phyloP scores from a whole-genome alignment of 164 flowering plant species.

The Vitis vinifera region DNA sequence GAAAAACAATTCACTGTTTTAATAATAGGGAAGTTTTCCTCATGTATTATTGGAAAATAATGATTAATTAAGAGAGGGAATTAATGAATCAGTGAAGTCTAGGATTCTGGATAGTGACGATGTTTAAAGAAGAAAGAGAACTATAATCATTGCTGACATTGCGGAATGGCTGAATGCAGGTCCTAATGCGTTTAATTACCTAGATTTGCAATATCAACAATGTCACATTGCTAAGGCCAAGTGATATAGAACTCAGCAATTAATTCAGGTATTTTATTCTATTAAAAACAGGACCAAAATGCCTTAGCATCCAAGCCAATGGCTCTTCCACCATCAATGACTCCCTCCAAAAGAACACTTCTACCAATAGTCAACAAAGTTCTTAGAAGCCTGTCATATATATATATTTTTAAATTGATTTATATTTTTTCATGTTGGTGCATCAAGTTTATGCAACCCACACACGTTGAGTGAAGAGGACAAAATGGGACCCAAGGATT shows the following conservation, averaged over 20 bases:
- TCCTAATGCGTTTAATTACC: not conserved
- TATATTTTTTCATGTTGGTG: too few species aligned
- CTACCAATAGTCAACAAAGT: not conserved
- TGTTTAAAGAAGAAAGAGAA: not conserved
- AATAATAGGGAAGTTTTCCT: too few species aligned
- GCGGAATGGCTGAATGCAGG: not conserved
- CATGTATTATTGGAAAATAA: too few species aligned
- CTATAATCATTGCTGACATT: not conserved
- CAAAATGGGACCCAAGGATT: too few species aligned
- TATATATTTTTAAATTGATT: too few species aligned
- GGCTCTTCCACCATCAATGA: not conserved
- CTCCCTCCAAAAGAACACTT: not conserved
- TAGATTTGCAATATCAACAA: not conserved
- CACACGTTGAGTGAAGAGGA: too few species aligned
- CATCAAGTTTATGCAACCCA: too few species aligned
- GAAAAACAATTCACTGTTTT: too few species aligned
- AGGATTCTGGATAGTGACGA: not conserved
- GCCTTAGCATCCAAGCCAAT: not conserved
- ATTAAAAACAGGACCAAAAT: not conserved
- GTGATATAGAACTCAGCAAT: not conserved
- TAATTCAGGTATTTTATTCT: not conserved
- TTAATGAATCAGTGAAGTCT: too few species aligned
- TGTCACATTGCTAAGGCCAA: not conserved
- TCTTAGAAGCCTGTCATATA: not conserved
- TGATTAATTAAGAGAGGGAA: too few species aligned